Evolutionary conservation across 2,329 filamentous ascomycete genomes (phyloP), one percentile per base, ranked within the genome.

Genomic region (Thielaviopsis populi): DNA sequence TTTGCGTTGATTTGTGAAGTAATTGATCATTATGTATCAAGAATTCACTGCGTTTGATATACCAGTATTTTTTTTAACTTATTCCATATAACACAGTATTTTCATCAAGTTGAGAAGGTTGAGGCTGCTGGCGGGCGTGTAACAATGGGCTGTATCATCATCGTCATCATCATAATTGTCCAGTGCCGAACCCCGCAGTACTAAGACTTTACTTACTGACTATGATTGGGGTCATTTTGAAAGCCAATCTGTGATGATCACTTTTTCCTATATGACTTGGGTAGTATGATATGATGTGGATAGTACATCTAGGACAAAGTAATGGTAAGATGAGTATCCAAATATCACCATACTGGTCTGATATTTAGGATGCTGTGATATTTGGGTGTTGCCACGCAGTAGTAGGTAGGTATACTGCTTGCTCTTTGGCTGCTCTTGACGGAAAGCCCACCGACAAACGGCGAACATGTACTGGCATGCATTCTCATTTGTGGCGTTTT

Each of bases 1-100:
- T 61, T 61, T 61, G 59, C 59, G 59, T 61, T 61, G 27, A 61
- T 46, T 50, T 61, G 42, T 43, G 59, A 43, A 61, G 43, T 46
- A 37, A n/a, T 10, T 48, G 27, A 33, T 60, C 42, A 19, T 33
- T 61, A n/a, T 19, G 42, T 37, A 48, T 33, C 42, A 48, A 61
- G 41, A 40, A 46, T 33, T 37, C 30, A 37, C 42, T 50, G 43
- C 19, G 27, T 56, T 56, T 56, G 53, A 56, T 56, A 33, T 56
- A 37, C 53, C 8, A n/a, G 30, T 37, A 15, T 8, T 2, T 33
- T 56, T 56, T 30, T 37, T 27, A n/a, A 19, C 17, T 46, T 46
- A 2, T 3, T 46, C 4, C 33, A 37, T 37, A 10, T 22, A 22
- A 50, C 15, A 6, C 46, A 24, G 46, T 50, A 50, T 11, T 22